Conservation (phyloP, 2,329 filamentous ascomycete species). For the Fusarium bactridioides region DNA sequence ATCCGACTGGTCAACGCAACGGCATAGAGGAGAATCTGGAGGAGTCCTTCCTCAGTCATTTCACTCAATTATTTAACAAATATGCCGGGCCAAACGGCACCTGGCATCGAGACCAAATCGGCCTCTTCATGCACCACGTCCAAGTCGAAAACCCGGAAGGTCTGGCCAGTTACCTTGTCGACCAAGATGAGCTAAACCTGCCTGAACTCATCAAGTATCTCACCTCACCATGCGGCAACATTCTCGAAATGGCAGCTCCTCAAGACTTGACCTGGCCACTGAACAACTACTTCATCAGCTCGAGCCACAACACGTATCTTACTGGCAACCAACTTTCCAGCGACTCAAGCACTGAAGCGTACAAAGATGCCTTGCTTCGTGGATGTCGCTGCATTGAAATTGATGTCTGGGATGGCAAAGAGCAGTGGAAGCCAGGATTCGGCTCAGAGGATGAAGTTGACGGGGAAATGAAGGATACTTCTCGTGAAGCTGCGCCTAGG, state of each 20-base stretch:
- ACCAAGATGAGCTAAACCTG: background rate
- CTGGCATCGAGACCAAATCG: background rate
- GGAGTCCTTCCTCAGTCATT: background rate
- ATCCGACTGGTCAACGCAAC: background rate
- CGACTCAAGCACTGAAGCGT: slow-evolving; percentile 77
- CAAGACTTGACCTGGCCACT: slow-evolving; percentile 72
- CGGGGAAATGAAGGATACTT: background rate
- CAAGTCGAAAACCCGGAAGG: slow-evolving; percentile 5
- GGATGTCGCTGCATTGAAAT: slow-evolving; percentile 93
- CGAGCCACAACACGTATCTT: slow-evolving; percentile 93
- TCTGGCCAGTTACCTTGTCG: background rate
- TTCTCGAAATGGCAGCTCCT: background rate
- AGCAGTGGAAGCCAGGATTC: background rate
- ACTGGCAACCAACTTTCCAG: slow-evolving; percentile 85
- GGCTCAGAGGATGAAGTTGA: background rate
- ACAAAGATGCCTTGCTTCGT: slow-evolving; percentile 75
- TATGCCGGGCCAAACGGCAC: background rate
- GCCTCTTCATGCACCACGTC: slow-evolving; percentile 8
- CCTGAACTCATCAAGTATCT: slow-evolving; percentile 6
- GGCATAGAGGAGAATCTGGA: slow-evolving; percentile 1
- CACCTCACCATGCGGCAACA: slow-evolving; percentile 4
- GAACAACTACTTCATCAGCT: slow-evolving; percentile 91
- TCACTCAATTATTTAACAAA: background rate
- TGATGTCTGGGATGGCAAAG: slow-evolving; percentile 89
- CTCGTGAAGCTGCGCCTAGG: background rate